Evolutionary conservation across 176 grass and related monocot species (phyloP), one percentile per base, ranked within the genome.

Genomic region (Chloris gayana): DNA sequence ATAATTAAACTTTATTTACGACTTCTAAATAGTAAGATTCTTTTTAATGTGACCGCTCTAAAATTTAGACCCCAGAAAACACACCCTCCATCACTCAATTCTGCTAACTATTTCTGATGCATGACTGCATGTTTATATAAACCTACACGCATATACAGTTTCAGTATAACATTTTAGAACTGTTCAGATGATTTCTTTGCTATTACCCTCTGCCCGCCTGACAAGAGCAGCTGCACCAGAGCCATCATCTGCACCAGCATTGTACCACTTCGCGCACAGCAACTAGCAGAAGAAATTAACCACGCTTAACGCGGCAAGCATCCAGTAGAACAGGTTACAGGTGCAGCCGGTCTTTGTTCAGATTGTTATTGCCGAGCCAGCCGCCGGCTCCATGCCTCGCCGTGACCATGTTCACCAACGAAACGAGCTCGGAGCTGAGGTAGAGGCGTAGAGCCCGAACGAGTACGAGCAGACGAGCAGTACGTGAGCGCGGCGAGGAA

Each of bases 401-500:
- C 21, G 92, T 98, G 75, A 93, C 69, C 80, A 82, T 93, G 92
- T 98, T 98, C 87, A 95, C 89, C 38, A 87, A n/a, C 45, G 95
- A 93, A 0, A 95, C 95, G 32, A 98, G 88, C 61, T 95, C 58
- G 0, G 95, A 98, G 81, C 95, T 98, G 64, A 98, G 78, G 91
- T 92, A 98, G 83, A 98, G 95, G n/a, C n/a, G n/a, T n/a, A n/a
- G n/a, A n/a, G n/a, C 0, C 95, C 95, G 57, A 98, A 98, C 14
- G 95, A 89, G 84, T 98, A 98, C 29, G 95, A 98, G 79, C 90
- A 98, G 83, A n/a, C n/a, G n/a, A n/a, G n/a, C n/a, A n/a, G n/a
- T 98, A 98, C 1, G 92, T 98, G 83, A 98, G 87, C 83, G 95
- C 92, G 26, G 95, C 95, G 67, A 95, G 85, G 77, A 98, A 98